A percentile compares a stretch with the other conserved stretches of the same genome.
These are phyloP conservation scores for Blastomyces gilchristii DNA, from an alignment of 2,329 filamentous ascomycete genomes.

Conservation along the genomic window DNA sequence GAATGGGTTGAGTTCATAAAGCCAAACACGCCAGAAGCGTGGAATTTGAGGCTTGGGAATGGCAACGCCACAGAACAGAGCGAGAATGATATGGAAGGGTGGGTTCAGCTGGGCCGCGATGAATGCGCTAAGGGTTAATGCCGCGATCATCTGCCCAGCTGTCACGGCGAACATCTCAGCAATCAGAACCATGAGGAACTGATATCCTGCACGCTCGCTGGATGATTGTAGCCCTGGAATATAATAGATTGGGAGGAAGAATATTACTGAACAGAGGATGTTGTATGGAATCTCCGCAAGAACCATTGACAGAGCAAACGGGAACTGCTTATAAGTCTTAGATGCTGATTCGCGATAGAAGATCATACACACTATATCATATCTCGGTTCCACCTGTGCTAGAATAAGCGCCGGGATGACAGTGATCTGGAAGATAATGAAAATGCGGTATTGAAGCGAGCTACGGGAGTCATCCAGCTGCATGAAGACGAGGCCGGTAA, in stretches of 20 bases:
- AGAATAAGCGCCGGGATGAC: constrained; percentile 76
- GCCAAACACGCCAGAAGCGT: constrained; percentile 70
- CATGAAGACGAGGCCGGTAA: constrained; percentile 71
- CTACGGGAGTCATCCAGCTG: constrained; percentile 64
- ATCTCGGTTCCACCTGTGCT: constrained; percentile 74
- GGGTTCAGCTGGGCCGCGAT: constrained; percentile 60
- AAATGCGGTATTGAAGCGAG: constrained; percentile 74
- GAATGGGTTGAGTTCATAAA: constrained; percentile 59
- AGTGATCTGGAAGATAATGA: constrained; percentile 79
- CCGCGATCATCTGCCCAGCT: constrained; percentile 63
- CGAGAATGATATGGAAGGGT: constrained; percentile 63
- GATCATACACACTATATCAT: constrained; percentile 65
- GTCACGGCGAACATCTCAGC: constrained; percentile 79
- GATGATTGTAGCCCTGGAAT: constrained; percentile 62
- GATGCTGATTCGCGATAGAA: constrained; percentile 78
- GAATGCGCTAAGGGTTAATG: constrained; percentile 64
- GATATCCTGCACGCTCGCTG: constrained; percentile 63
- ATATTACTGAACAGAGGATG: constrained; percentile 65
- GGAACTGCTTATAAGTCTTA: constrained; percentile 75
- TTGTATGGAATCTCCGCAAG: constrained; percentile 77
- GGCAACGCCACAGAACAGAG: constrained; percentile 48
- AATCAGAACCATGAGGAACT: constrained; percentile 75
- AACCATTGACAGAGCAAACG: constrained; percentile 69
- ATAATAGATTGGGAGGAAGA: constrained; percentile 78
- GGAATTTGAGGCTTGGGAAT: constrained; percentile 50